phyloP scores from a whole-genome alignment of 1,284 basidiomycete genomes.

The Anthracocystis walkeri region DNA sequence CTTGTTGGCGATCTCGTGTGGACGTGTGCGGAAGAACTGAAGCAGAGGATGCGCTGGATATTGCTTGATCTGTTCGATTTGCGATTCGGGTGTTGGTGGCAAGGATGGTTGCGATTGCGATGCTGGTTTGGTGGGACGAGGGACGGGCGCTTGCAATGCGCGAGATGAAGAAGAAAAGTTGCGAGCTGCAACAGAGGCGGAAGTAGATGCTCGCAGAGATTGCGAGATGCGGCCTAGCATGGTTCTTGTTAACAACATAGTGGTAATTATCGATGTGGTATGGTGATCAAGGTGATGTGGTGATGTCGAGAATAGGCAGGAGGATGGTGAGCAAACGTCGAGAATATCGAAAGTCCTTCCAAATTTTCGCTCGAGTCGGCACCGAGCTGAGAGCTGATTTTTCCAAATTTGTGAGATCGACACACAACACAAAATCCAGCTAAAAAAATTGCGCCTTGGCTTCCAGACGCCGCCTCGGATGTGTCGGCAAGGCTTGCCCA shows the following conservation, averaged over 20 bases:
- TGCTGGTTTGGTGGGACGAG: slow-evolving; percentile 38
- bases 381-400: slow-evolving; percentile 1
- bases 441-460: too few relatives aligned
- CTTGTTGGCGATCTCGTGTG: slow-evolving; percentile 35
- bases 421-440: too few relatives aligned
- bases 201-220: slow-evolving; percentile 22
- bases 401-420: slow-evolving; percentile 9
- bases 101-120: slow-evolving; percentile 40
- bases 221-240: slow-evolving; percentile 28
- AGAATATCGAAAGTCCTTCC: neutral
- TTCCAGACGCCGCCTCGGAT: neutral
- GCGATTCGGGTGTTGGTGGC: slow-evolving; percentile 22
- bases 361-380: slow-evolving; percentile 16
- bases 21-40: slow-evolving; percentile 59
- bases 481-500: too few relatives aligned
- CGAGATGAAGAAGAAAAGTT: slow-evolving; percentile 35
- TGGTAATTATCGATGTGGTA: neutral
- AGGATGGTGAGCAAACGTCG: slow-evolving; percentile 5
- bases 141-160: slow-evolving; percentile 37
- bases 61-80: slow-evolving; percentile 45
- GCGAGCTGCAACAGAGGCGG: slow-evolving; percentile 10
- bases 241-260: slow-evolving; percentile 24
- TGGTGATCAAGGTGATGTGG: neutral
- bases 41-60: slow-evolving; percentile 66
- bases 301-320: neutral